Base-by-base conservation (phyloP, 768 basidiomycete genomes). In the Kwoniella shandongensis region DNA sequence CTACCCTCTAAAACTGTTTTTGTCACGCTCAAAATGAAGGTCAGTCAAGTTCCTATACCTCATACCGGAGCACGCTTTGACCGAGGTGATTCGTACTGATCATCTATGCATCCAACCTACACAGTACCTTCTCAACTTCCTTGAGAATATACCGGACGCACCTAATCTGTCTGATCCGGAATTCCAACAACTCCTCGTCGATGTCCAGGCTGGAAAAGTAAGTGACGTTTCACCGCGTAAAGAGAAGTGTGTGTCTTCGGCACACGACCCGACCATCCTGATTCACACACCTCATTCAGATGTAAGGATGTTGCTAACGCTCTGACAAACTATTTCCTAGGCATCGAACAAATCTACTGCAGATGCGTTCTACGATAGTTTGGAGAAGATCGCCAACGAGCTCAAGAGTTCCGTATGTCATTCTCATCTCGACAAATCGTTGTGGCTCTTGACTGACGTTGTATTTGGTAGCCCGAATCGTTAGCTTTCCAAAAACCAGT, bases 401-500 rank as follows among this genome's bases (percentile, higher is more conserved):
- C 82, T 99, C 62, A 87, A 87, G 70, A 87, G 75, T 22, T 75
- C 79, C 4, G 81, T 81, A 42, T 83, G 69, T 83, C 84, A 61
- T 85, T 18, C 57, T 74, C 66, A 15, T 40, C 10, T 30, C 8
- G 13, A 48, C 26, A 42, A 18, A 36, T 41, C 40, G 17, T 8
- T 41, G 40, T 47, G 45, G 61, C 46, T 40, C 49, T 51, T 38
- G 40, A 45, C 47, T 44, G 60, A 87, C 30, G 27, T 23, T 62
- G 41, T 42, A 46, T 27, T 85, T 85, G 87, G 77, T 48, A 68
- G 61, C 68, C 91, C 88, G 80, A 91, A 85, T 72, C 93, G 8
- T 88, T 89, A 67, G 87, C 92, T 8, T 99, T 99, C 76, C 82
- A 94, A 50, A 91, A 89, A 74, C 92, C 92, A 2, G 94, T 99